Conservation (phyloP, 78 protist species). For the Mantamonas sphyraenae region DNA sequence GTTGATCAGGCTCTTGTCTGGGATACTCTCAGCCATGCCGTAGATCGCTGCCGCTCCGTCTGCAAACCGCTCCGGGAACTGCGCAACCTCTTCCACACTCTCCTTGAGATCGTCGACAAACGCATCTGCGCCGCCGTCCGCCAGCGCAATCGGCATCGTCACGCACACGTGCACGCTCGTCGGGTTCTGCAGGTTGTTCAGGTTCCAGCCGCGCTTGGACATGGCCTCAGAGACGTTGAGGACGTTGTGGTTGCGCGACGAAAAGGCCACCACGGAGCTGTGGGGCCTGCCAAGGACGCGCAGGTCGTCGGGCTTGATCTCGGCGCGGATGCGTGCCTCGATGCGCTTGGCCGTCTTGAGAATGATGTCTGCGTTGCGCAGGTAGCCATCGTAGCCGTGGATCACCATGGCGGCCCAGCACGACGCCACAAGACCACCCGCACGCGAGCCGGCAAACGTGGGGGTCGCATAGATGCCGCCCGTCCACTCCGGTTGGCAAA, state of each 20-base stretch:
- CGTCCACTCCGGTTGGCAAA: conserved; percentile 40
- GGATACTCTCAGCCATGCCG: conserved; percentile 11
- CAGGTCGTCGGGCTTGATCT: background rate
- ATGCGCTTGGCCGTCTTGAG: background rate
- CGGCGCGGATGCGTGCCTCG: background rate
- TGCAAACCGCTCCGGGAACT: conserved; percentile 5
- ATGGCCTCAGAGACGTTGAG: conserved; percentile 18
- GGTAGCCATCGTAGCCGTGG: conserved; percentile 64
- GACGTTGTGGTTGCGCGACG: conserved; percentile 5
- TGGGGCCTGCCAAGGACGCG: conserved; percentile 18
- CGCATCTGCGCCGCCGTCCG: too few species aligned
- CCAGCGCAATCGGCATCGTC: too few species aligned
- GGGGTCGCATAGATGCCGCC: conserved; percentile 84
- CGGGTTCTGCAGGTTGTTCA: conserved; percentile 26
- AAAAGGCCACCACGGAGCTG: conserved; percentile 1
- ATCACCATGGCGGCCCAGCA: conserved; percentile 80
- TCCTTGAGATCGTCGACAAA: too few species aligned
- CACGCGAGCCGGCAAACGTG: conserved; percentile 68
- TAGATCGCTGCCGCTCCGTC: conserved; percentile 15
- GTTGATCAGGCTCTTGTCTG: background rate
- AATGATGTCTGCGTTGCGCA: background rate
- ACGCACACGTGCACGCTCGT: conserved; percentile 14
- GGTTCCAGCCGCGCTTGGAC: conserved; percentile 26
- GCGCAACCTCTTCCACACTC: background rate
- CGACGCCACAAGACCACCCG: conserved; percentile 76